phyloP scores from a whole-genome alignment of 2,329 filamentous ascomycete species.

The Diaporthe aspalathi region DNA sequence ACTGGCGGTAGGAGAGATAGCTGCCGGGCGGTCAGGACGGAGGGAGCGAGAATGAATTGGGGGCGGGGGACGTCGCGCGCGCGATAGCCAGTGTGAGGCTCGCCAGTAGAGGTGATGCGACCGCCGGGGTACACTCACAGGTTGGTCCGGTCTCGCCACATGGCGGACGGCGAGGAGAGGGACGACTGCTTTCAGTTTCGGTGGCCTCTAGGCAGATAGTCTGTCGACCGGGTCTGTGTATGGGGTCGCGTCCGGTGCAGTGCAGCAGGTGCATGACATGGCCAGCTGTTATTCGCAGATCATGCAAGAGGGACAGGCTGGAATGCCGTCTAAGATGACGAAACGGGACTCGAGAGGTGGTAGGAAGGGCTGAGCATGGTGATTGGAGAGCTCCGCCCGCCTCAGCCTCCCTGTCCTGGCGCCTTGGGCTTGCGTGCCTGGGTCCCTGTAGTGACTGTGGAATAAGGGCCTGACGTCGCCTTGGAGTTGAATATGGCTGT shows the following conservation, averaged over 20 bases:
- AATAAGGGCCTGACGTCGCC: not conserved
- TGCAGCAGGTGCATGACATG: slow-evolving; percentile 37
- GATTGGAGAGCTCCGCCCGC: slow-evolving; percentile 35
- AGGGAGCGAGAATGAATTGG: slow-evolving; percentile 1
- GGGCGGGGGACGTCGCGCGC: slow-evolving; percentile 18
- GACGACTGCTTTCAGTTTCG: slow-evolving; percentile 39
- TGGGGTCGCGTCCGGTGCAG: slow-evolving; percentile 25
- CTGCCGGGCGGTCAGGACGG: slow-evolving; percentile 58
- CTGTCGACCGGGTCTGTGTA: slow-evolving; percentile 1
- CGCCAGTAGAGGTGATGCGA: not conserved
- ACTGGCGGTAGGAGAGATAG: slow-evolving; percentile 99
- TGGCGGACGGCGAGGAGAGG: slow-evolving; percentile 68
- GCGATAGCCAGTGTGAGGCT: slow-evolving; percentile 17
- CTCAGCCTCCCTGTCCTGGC: slow-evolving; percentile 32
- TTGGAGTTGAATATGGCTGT: not conserved
- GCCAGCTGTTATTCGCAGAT: slow-evolving; percentile 34
- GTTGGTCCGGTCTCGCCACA: slow-evolving; percentile 99
- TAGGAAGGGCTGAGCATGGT: slow-evolving; percentile 33
- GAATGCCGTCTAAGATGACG: slow-evolving; percentile 29
- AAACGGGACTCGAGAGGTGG: slow-evolving; percentile 36
- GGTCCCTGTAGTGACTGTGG: not conserved
- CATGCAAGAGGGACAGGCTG: slow-evolving; percentile 29
- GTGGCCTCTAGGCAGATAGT: slow-evolving; percentile 33
- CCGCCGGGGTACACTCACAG: slow-evolving; percentile 72
- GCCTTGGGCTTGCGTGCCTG: slow-evolving; percentile 6